Conservation (phyloP, 208 protist species). For the Acanthamoeba triangularis region DNA sequence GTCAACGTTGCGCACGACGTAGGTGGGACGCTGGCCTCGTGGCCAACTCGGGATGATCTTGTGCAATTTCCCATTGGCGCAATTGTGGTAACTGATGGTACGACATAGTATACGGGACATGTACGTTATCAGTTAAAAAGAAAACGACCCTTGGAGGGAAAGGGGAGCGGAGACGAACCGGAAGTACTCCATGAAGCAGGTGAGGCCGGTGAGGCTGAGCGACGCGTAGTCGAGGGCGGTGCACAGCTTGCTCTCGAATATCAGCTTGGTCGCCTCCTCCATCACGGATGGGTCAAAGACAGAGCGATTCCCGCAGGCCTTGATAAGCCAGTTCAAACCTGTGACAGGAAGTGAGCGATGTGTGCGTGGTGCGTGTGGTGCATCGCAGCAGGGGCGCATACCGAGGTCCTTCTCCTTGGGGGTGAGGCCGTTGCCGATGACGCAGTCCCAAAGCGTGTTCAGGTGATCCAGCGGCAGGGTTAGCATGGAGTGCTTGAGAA, state of each 20-base stretch:
- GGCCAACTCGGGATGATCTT: not conserved
- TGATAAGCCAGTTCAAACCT: conserved; percentile 6
- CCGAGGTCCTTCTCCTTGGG: conserved; percentile 34
- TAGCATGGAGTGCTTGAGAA: conserved; percentile 45
- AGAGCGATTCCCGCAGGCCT: conserved; percentile 10
- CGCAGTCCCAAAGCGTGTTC: conserved; percentile 34
- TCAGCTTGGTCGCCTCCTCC: conserved; percentile 41
- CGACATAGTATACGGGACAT: too few relatives aligned
- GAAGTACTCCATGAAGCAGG: conserved; percentile 59
- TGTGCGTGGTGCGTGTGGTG: not conserved
- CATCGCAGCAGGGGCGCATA: not conserved
- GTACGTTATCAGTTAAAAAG: not conserved
- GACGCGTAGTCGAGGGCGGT: not conserved
- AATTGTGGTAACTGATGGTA: not conserved
- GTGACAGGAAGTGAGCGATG: not conserved
- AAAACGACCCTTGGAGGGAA: not conserved
- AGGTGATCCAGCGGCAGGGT: conserved; percentile 19
- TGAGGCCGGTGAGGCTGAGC: conserved; percentile 18
- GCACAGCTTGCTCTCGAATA: conserved; percentile 33
- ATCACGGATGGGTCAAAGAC: not conserved
- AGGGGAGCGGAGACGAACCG: not conserved
- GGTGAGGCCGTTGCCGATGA: conserved; percentile 3
- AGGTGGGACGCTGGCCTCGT: not conserved
- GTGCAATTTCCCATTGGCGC: not conserved
- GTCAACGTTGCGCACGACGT: not conserved